These are phyloP conservation scores for Hyaloscypha variabilis DNA, from an alignment of 495 filamentous ascomycete genomes.

Conservation along the genomic window DNA sequence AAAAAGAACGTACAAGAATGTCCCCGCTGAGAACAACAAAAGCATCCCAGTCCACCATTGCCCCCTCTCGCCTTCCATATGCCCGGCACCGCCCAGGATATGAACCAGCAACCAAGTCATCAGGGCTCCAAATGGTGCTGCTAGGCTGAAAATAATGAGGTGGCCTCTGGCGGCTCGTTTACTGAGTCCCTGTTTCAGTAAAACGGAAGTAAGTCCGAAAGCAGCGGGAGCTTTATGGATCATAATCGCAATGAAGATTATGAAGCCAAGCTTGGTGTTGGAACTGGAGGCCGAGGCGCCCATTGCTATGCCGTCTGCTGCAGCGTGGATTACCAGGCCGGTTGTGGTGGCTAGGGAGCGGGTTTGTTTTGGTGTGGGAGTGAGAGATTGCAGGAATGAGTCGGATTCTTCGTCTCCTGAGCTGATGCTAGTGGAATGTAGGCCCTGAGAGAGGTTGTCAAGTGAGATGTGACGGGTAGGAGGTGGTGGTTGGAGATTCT, in stretches of 20 bases:
- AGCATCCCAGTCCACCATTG: conserved; percentile 91
- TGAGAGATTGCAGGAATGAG: conserved; percentile 51
- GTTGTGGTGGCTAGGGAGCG: conserved; percentile 75
- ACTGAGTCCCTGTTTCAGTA: conserved; percentile 84
- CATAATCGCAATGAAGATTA: conserved; percentile 96
- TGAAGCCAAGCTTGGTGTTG: conserved; percentile 73
- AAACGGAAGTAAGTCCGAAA: conserved; percentile 87
- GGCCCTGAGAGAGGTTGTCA: conserved; percentile 66
- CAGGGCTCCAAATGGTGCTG: conserved; percentile 85
- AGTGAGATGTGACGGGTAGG: conserved; percentile 73
- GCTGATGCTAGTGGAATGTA: conserved; percentile 35
- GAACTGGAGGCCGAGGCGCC: conserved; percentile 80
- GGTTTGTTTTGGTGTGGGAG: conserved; percentile 52
- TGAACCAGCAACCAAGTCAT: conserved; percentile 79
- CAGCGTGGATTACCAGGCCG: conserved; percentile 93
- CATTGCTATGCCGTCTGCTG: conserved; percentile 95
- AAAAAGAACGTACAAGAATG: conserved; percentile 76
- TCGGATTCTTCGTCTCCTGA: conserved; percentile 50
- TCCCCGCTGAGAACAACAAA: conserved; percentile 89
- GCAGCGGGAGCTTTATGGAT: conserved; percentile 96
- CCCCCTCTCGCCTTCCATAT: conserved; percentile 38
- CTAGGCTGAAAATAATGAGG: conserved; percentile 86
- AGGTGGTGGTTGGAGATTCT: conserved; percentile 53
- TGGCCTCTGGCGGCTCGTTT: conserved; percentile 86
- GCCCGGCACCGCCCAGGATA: conserved; percentile 57